A percentile compares a stretch with the other conserved stretches of the same genome.
Evolutionary conservation across 352 stramenopile genomes (phyloP).

Genomic region (Phytophthora megakarya): DNA sequence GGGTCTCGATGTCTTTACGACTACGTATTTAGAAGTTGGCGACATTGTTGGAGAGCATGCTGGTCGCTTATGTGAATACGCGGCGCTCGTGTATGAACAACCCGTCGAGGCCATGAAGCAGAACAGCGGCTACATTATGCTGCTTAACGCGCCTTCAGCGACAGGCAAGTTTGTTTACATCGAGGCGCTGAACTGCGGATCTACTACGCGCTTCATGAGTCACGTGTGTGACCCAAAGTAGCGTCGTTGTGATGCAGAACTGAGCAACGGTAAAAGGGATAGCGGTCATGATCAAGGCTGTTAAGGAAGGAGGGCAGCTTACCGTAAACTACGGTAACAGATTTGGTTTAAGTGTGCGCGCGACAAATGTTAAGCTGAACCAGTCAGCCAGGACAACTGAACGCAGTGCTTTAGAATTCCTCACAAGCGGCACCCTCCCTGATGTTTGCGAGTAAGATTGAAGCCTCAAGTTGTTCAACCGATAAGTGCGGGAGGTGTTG

Average conservation of each 20-base stretch:
- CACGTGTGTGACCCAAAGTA: constrained; percentile 1
- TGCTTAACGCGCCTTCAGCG: neutral
- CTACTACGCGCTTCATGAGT: constrained; percentile 4
- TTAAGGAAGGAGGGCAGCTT: neutral
- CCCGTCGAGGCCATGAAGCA: constrained; percentile 1
- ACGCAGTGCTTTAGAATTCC: too few species aligned
- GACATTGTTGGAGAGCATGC: constrained; percentile 12
- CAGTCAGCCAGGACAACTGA: neutral
- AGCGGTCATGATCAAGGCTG: neutral
- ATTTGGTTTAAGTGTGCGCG: neutral
- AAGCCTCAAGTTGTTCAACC: too few species aligned
- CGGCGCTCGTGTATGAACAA: neutral
- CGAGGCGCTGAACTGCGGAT: neutral
- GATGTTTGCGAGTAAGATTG: too few species aligned
- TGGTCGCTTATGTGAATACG: constrained; percentile 1
- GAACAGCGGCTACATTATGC: constrained; percentile 11
- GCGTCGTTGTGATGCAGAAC: constrained; percentile 1
- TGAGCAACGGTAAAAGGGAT: neutral
- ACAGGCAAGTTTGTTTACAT: constrained; percentile 10
- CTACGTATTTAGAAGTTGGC: neutral
- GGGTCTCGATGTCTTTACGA: constrained; percentile 4
- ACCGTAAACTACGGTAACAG: constrained; percentile 10
- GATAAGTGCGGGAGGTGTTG: too few species aligned
- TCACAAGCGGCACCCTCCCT: too few species aligned
- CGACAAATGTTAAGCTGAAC: neutral